Evolutionary conservation across 768 basidiomycete species (phyloP), one percentile per base, ranked within the genome.

Genomic region (Mycena albidolilacea): DNA sequence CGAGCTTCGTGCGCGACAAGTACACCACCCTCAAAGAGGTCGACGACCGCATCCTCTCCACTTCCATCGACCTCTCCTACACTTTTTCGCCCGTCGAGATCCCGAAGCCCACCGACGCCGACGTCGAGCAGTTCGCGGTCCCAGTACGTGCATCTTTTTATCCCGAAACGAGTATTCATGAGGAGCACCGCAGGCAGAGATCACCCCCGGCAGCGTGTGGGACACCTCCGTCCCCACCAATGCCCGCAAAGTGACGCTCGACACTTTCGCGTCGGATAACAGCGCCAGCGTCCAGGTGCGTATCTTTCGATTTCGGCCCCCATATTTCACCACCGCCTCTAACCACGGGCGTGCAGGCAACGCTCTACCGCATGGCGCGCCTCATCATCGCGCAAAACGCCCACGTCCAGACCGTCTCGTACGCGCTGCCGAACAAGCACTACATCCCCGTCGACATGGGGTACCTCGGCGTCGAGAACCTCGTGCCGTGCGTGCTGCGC

Each of bases 341-440:
- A 30, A 30, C 30, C 30, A 30, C 30, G 30, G 30, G 30, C 30
- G 30, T 3, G 30, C 30, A 98, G 94, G 97, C 97, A 10, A 98
- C 97, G 37, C 84, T 97, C 63, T 97, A 92, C 88, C 94, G 93
- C 84, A 97, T 97, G 91, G 95, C 88, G 0, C 88, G 93, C 73
- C 86, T 87, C 2, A 86, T 98, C 75, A 83, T 98, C 39, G 82
- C 82, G 1, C 90, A 93, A 80, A 93, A 95, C 77, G 80, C 81
- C 3, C 84, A 84, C 2, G 86, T 98, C 14, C 79, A 86, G 54
- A 82, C 81, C 3, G 92, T 95, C 43, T 86, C 87, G 15, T 98
- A 97, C 82, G 81, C 84, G 55, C 87, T 98, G 3, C 97, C 97
- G 2, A 99, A 99, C 86, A 95, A 97, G 84, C 97, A 98, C 79